phyloP scores from a whole-genome alignment of 169 alveolate genomes.

The Plasmodium fragile region DNA sequence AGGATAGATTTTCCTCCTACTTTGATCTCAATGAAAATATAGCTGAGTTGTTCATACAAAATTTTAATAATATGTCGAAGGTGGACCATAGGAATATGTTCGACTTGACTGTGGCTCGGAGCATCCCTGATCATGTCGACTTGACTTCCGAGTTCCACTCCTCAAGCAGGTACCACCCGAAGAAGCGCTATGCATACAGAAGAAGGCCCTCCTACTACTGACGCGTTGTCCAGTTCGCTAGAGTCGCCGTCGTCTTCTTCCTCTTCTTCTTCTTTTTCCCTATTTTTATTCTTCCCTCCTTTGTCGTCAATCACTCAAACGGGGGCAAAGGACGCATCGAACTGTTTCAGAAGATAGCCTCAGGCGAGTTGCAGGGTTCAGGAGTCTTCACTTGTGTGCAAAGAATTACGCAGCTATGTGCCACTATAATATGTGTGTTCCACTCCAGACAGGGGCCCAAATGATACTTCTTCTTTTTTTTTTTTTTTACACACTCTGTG shows the following conservation, averaged over 20 bases:
- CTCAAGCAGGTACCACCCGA: conserved; percentile 19
- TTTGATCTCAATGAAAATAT: conserved; percentile 63
- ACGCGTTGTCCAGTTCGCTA: neutral
- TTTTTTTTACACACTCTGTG: neutral
- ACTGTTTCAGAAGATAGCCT: neutral
- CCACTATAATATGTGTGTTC: neutral
- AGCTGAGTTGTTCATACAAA: conserved; percentile 39
- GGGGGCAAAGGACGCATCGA: neutral
- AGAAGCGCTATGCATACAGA: conserved; percentile 25
- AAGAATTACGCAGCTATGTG: neutral
- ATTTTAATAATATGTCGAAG: conserved; percentile 64
- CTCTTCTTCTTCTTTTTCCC: neutral
- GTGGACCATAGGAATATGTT: conserved; percentile 26
- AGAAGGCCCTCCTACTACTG: conserved; percentile 32
- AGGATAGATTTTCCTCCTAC: conserved; percentile 46
- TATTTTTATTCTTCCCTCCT: neutral
- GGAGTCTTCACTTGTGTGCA: neutral
- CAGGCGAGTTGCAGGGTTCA: neutral
- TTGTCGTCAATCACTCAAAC: neutral
- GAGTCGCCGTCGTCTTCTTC: neutral
- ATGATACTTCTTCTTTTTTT: neutral
- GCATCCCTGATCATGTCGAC: conserved; percentile 12
- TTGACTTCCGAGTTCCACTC: conserved; percentile 13
- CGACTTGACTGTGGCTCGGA: conserved; percentile 36
- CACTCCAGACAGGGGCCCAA: neutral